Conservation (phyloP, 352 stramenopile species). For the Blastocystis sp. region DNA sequence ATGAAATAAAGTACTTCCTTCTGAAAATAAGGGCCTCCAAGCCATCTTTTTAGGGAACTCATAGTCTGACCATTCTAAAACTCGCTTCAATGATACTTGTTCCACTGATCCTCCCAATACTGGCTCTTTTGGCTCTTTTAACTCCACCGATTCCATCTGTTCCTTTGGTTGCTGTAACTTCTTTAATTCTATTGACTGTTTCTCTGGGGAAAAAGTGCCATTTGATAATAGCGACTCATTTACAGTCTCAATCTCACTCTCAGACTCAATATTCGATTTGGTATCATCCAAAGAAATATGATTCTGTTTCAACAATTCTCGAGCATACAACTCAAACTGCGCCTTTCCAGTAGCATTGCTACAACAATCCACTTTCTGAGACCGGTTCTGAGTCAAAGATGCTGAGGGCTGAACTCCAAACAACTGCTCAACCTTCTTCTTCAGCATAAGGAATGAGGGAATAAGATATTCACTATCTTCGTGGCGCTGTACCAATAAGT, state of each 20-base stretch:
- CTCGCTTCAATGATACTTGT: too few relatives aligned
- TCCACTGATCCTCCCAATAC: too few relatives aligned
- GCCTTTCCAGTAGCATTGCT: not conserved
- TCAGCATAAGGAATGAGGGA: conserved; percentile 1
- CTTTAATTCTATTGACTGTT: not conserved
- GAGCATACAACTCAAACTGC: conserved; percentile 3
- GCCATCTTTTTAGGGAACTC: not conserved
- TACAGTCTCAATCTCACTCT: not conserved
- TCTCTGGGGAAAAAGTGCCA: not conserved
- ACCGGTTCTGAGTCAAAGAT: not conserved
- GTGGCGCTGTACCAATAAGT: not conserved
- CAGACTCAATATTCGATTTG: not conserved
- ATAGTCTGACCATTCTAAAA: not conserved
- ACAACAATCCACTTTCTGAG: not conserved
- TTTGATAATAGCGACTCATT: not conserved
- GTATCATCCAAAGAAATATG: not conserved
- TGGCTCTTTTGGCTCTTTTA: not conserved
- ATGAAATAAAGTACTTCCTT: not conserved
- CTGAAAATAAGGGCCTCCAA: not conserved
- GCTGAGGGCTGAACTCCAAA: conserved; percentile 9
- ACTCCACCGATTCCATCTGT: not conserved
- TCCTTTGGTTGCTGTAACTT: not conserved
- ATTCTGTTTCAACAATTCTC: not conserved
- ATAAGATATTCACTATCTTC: not conserved
- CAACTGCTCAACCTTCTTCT: conserved; percentile 31